Base-by-base conservation (phyloP, 805 yeast species). In the Pichia heedii region DNA sequence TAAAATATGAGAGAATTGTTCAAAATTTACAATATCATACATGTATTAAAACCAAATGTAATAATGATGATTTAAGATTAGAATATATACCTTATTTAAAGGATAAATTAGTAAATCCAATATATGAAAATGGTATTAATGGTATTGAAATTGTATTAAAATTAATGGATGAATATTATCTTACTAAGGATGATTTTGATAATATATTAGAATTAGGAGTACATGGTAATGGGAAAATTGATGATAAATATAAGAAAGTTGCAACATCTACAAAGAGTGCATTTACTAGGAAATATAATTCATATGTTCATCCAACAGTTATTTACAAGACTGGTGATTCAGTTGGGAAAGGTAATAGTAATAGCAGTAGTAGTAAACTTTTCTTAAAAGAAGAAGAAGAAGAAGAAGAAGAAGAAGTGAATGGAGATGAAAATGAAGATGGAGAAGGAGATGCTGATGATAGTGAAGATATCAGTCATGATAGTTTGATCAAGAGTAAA, bases 141-240 rank as follows among this genome's bases (percentile, higher is more conserved):
- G 94, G 87, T 2, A 74, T 90, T 27, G 67, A 68, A 0, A 74
- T 71, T 3, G 81, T 84, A 3, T 78, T 93, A 39, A 67, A 69
- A n/a, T 54, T 76, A 2, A 73, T 93, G 84, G 99, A 93, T 62
- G 69, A 77, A 30, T 93, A 93, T 61, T 93, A 78, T 55, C 61
- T 93, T 33, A 84, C 95, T 8, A 83, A 78, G 54, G 95, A 89
- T 45, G 97, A 93, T 61, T 90, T 95, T 89, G 97, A 90, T 56
- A 73, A 73, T 20, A 66, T 93, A 11, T 70, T 87, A 74, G 97
- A 89, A 49, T 76, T 89, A 48, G 82, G 86, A 16, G 80, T 88
- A 12, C 95, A 95, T 0, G 50, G 55, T 5, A 56, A 54, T 24
- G 66, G 69, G 27, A 55, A 62, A 34, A 64, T 69, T 43, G 76